These are phyloP conservation scores for Chlorella ohadii DNA, from an alignment of 139 green algal species.

Conservation along the genomic window DNA sequence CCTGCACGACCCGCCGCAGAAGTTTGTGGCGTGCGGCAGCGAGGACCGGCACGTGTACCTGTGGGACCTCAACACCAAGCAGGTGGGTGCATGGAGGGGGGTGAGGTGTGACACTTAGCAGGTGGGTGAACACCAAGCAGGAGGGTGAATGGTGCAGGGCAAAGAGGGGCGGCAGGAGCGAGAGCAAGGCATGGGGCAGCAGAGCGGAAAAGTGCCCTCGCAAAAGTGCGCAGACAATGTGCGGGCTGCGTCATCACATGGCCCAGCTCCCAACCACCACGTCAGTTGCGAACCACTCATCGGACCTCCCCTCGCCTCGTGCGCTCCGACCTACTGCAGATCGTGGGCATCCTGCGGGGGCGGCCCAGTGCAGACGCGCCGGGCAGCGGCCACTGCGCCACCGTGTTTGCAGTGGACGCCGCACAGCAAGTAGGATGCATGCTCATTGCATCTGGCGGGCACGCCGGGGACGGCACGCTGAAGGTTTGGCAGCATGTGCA, in stretches of 20 bases:
- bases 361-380: slow-evolving; percentile 23
- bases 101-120: too few relatives aligned
- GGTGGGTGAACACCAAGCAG: too few relatives aligned
- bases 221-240: too few relatives aligned
- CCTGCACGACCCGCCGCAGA: slow-evolving; percentile 25
- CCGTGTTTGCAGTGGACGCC: slow-evolving; percentile 40
- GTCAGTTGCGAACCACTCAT: too few relatives aligned
- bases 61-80: slow-evolving; percentile 80
- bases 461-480: slow-evolving; percentile 68
- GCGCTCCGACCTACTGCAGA: neutral
- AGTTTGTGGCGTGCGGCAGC: slow-evolving; percentile 80
- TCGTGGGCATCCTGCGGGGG: slow-evolving; percentile 49
- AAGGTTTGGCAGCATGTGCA: slow-evolving; percentile 70
- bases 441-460: slow-evolving; percentile 54
- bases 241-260: too few relatives aligned
- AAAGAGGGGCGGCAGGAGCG: too few relatives aligned
- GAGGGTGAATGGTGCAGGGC: too few relatives aligned
- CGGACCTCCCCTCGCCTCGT: too few relatives aligned
- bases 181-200: too few relatives aligned
- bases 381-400: slow-evolving; percentile 62
- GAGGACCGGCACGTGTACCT: slow-evolving; percentile 85
- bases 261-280: too few relatives aligned
- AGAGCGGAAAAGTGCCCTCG: too few relatives aligned
- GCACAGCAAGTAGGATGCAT: neutral
- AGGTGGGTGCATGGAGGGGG: neutral